Evolutionary conservation across 257 asterid genomes (phyloP), one percentile per base, ranked within the genome.

Genomic region (Jasminum sambac): DNA sequence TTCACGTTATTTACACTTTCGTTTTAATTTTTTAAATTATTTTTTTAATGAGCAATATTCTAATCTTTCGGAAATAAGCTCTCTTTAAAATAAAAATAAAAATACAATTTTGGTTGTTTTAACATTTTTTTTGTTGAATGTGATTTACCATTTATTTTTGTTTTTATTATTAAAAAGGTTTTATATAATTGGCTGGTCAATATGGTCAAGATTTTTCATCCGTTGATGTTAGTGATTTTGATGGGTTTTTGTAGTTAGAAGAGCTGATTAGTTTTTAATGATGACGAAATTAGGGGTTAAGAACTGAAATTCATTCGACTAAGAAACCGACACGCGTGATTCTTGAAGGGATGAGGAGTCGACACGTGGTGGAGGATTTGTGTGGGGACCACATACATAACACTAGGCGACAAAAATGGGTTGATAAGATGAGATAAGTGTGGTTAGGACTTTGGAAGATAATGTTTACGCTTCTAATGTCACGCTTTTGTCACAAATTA

Each of bases 261-360:
- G 16, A 74, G 69, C 64, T 38, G 77, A 75, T 70, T 16, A 69
- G 7, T 36, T 61, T 42, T 0, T 68, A 34, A 9, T 7, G 36
- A 6, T 68, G 76, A 70, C 73, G 71, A 37, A 58, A 24, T 72
- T 19, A 57, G 64, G 21, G 75, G 11, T 11, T 43, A 63, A 11
- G 72, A 81, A 63, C 80, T 62, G 82, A 75, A 60, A 52, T 69
- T 75, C 74, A 73, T 81, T 77, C 76, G 24, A 13, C 66, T 58
- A 21, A 70, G 17, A 17, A 75, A 69, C 60, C 75, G 81, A 78
- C 81, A 72, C 83, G 83, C 73, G 69, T 68, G 77, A 66, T 60
- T 69, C 70, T 42, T 11, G 43, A 68, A 61, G 11, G 48, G 13
- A 48, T 21, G 72, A 68, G 5, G 2, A 24, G 41, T 4, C 2